Conservation (phyloP, 768 basidiomycete genomes). For the Termitomyces sp. region DNA sequence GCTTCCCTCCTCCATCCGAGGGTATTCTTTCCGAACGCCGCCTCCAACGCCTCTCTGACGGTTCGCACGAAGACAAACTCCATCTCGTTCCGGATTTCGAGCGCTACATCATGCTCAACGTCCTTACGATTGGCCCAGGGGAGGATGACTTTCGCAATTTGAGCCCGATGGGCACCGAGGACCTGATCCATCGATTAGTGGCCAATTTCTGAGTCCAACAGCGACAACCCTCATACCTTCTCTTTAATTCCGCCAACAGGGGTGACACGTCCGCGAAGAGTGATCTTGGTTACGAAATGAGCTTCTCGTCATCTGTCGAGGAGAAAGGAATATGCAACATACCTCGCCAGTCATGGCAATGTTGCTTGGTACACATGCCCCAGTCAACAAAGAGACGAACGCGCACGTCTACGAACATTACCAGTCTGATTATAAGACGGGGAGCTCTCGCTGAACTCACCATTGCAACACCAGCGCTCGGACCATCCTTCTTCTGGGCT, state of each 20-base stretch:
- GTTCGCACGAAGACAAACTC: constrained; percentile 79
- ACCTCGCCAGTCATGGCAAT: constrained; percentile 92
- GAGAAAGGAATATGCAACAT: constrained; percentile 3
- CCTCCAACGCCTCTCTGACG: constrained; percentile 75
- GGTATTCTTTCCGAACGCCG: constrained; percentile 69
- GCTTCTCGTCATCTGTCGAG: neutral
- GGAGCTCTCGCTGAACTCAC: constrained; percentile 29
- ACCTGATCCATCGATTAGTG: constrained; percentile 29
- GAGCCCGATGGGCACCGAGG: constrained; percentile 83
- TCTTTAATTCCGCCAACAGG: constrained; percentile 91
- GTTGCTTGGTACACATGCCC: constrained; percentile 62
- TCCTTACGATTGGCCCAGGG: constrained; percentile 85
- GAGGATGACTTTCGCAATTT: constrained; percentile 76
- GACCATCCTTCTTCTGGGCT: constrained; percentile 91
- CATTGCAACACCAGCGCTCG: constrained; percentile 87
- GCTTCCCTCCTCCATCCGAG: constrained; percentile 57
- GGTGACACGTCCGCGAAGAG: constrained; percentile 73
- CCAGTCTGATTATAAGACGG: neutral
- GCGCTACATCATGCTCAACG: constrained; percentile 78
- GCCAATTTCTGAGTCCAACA: neutral
- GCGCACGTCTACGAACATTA: constrained; percentile 60
- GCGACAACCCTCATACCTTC: constrained; percentile 34
- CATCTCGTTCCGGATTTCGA: constrained; percentile 67
- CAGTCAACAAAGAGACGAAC: constrained; percentile 79
- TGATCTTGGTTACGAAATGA: constrained; percentile 42